Evolutionary conservation across 2,329 filamentous ascomycete genomes (phyloP).

Genomic region (Lasiodiplodia citricola): DNA sequence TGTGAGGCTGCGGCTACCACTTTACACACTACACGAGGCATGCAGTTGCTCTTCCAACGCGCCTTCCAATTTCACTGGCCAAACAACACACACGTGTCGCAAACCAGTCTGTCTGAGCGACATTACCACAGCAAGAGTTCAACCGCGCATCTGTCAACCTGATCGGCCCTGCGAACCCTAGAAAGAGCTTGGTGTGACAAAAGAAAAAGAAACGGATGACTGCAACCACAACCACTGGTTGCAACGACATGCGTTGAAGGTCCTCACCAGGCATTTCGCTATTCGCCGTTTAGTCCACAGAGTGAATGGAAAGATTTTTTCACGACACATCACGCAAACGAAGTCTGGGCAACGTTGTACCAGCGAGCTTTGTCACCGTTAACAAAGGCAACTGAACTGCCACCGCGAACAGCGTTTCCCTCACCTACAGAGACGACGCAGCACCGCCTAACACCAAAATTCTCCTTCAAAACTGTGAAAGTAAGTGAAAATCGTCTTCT

Average conservation of each 20-base stretch:
- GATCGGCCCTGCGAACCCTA: background rate
- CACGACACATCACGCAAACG: background rate
- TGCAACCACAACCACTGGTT: background rate
- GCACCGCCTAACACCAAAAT: background rate
- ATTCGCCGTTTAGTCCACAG: background rate
- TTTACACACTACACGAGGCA: background rate
- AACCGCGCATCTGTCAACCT: background rate
- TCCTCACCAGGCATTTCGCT: background rate
- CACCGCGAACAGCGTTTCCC: constrained; percentile 6
- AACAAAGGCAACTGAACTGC: background rate
- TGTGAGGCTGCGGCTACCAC: background rate
- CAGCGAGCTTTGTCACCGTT: background rate
- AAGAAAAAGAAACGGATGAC: background rate
- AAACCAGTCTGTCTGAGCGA: background rate
- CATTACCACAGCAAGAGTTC: background rate
- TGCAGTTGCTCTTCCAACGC: background rate
- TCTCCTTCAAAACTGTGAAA: background rate
- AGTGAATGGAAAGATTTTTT: no score
- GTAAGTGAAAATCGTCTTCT: background rate
- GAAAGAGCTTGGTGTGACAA: background rate
- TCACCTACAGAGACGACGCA: background rate
- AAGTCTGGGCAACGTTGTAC: background rate
- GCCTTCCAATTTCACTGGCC: background rate
- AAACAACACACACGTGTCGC: constrained; percentile 16
- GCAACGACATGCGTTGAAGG: background rate